phyloP scores from a whole-genome alignment of 305 asterid species.

The Solanum hybrid region DNA sequence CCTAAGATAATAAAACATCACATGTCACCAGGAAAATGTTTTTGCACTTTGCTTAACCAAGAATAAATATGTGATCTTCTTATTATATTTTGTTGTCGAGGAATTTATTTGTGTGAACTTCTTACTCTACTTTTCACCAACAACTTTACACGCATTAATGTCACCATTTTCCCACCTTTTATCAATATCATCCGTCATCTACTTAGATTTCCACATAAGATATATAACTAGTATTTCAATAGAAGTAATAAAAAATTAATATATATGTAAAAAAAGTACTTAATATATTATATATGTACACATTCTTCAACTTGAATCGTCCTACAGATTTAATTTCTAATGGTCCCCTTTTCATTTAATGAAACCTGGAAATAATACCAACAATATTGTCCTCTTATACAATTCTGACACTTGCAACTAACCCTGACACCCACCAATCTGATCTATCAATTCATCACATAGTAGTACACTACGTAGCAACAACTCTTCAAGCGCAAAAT shows the following conservation, averaged over 20 bases:
- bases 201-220: neutral
- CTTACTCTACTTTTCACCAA: neutral
- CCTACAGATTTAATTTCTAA: neutral
- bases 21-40: neutral
- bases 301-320: neutral
- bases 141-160: neutral
- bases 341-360: slow-evolving; percentile 6
- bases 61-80: neutral
- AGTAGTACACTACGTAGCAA: neutral
- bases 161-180: neutral
- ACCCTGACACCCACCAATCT: neutral
- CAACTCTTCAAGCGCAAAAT: neutral
- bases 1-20: neutral
- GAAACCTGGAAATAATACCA: neutral
- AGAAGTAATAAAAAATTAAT: neutral
- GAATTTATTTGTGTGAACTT: neutral
- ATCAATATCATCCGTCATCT: neutral
- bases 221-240: neutral
- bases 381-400: neutral
- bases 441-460: neutral
- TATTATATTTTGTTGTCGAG: neutral
- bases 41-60: neutral
- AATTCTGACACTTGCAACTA: slow-evolving; percentile 5
- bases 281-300: neutral
- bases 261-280: neutral